Evolutionary conservation across 371 early-diverging fungal genomes (phyloP), one percentile per base, ranked within the genome.

Genomic region (Mortierella sp.): DNA sequence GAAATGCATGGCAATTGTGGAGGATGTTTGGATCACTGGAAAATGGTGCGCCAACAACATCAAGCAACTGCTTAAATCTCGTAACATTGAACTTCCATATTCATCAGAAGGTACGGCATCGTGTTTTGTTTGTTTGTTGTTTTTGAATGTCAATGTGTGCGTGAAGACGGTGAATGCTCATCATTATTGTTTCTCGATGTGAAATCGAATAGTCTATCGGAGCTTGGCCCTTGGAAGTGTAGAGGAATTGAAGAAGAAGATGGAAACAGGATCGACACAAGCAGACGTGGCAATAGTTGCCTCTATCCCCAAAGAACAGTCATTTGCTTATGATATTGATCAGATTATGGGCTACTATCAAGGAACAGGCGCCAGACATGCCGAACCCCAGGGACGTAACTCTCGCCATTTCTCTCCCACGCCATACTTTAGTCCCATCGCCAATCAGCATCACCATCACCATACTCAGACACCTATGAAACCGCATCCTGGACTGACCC

Each of bases 341-440:
- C 76, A 76, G 31, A 76, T 76, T 27, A 69, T 76, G 70, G 70
- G 76, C 9, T 76, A 76, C 21, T 76, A 76, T 24, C 65, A 76
- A 43, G 57, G 61, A n/a, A 19, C 38, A 9, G 66, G 42, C 1
- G 28, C 61, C 14, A 50, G 61, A 38, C 66, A 58, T 23, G 9
- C 38, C 0, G 66, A 65, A 14, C 70, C 69, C 1, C 51, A 50
- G 63, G 76, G 76, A 10, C 76, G 76, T 24, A 76, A 70, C 48
- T 69, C 76, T 1, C 56, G 76, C 6, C 76, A 69, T 39, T 70
- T 76, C 42, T 69, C 76, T 7, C 76, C 76, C 2, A 54, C 76
- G 9, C 76, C 76, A 0, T 76, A 76, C 34, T 76, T 61, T 47
- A 76, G 66, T 30, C 34, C 70, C 6, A 46, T 45, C 7, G 51